These are phyloP conservation scores for Gracilaria gracilis DNA, from an alignment of 23 red algal genomes.

Conservation along the genomic window DNA sequence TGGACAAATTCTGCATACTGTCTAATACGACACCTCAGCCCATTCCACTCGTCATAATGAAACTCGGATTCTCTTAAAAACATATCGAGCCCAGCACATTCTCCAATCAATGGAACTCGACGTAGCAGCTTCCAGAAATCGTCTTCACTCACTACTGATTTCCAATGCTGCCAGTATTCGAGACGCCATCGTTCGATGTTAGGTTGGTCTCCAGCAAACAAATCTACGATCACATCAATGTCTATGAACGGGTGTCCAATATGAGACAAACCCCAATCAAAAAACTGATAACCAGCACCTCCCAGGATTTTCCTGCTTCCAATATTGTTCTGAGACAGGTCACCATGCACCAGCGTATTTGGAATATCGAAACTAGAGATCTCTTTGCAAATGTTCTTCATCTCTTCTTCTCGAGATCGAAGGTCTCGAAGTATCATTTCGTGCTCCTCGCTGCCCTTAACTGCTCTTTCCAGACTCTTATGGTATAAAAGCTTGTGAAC, in stretches of 20 bases:
- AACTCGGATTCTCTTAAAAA: not conserved
- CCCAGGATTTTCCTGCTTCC: not conserved
- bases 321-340: not conserved
- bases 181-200: not conserved
- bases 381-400: not conserved
- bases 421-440: not conserved
- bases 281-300: not conserved
- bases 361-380: not conserved
- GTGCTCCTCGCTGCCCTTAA: not conserved
- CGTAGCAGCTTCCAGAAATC: not conserved
- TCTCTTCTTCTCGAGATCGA: not conserved
- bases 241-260: not conserved
- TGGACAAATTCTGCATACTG: not conserved
- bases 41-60: not conserved
- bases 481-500: not conserved
- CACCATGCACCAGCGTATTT: slow-evolving; percentile 30
- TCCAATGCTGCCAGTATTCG: not conserved
- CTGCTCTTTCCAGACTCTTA: slow-evolving; percentile 4
- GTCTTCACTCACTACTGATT: not conserved
- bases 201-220: not conserved
- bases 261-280: slow-evolving; percentile 1
- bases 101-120: not conserved
- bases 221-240: slow-evolving; percentile 14
- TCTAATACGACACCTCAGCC: not conserved
- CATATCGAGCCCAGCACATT: not conserved